Conservation (phyloP, 2,329 filamentous ascomycete species). For the Lanzia echinophila region DNA sequence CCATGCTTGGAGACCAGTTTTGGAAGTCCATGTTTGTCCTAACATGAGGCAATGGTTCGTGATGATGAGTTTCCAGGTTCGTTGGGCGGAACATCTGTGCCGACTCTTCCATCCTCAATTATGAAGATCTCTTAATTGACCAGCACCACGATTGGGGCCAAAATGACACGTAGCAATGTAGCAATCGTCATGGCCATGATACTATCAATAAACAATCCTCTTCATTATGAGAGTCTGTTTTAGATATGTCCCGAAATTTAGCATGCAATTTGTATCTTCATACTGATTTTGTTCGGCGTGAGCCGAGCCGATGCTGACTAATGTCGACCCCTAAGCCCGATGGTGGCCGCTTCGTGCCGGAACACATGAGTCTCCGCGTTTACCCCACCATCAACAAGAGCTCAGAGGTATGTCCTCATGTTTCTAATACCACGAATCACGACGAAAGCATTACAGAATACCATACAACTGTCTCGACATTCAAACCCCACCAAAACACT, state of each 20-base stretch:
- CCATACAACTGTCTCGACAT: not conserved
- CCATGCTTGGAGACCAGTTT: not conserved
- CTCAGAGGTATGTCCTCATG: slow-evolving; percentile 1
- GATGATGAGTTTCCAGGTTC: not conserved
- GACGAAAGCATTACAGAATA: slow-evolving; percentile 3
- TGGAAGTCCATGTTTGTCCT: not conserved
- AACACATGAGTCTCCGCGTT: not conserved
- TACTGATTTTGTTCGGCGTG: not conserved
- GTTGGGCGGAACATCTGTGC: not conserved
- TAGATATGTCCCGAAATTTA: not conserved
- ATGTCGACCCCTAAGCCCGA: not conserved
- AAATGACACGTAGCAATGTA: too few relatives aligned
- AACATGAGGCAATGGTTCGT: not conserved
- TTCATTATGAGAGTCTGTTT: too few relatives aligned
- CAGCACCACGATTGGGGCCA: too few relatives aligned
- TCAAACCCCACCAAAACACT: not conserved
- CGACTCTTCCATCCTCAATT: not conserved
- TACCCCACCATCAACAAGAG: not conserved
- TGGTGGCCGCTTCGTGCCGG: not conserved
- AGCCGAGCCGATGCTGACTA: not conserved
- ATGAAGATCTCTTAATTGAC: too few relatives aligned
- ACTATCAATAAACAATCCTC: too few relatives aligned
- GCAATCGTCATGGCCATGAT: too few relatives aligned
- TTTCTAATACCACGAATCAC: slow-evolving; percentile 7
- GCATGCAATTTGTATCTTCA: not conserved